Evolutionary conservation across 371 early-diverging fungal genomes (phyloP), one percentile per base, ranked within the genome.

Genomic region (Mucor velutinosus): DNA sequence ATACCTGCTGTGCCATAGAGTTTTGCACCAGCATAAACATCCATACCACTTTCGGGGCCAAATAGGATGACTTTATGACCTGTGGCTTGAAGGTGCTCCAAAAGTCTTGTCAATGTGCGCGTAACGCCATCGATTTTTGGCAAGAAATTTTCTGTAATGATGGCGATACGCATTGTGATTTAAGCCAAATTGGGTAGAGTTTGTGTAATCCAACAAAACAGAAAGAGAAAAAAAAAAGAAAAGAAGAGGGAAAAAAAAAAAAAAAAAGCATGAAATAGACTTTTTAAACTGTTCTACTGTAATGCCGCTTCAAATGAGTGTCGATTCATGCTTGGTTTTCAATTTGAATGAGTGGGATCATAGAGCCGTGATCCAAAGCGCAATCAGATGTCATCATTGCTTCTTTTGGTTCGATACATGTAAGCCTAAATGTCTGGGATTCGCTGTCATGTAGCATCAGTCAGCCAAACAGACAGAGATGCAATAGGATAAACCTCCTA

Each of bases 71-170:
- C 84, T 49, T 78, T 59, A 56, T 84, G 84, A 0, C 70, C 74
- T 27, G 58, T 67, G 1, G 39, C 57, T 62, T 74, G 60, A 4
- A 84, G 62, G 61, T 84, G 80, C 58, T 84, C 82, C 0, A 84
- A 67, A 12, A 84, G 51, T 0, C 76, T 64, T 17, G 76, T 73
- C 21, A 81, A 57, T 35, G 84, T 84, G 19, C 82, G 72, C 21
- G 84, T 84, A 12, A 81, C 84, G 10, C 84, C 84, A 62, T 84
- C 84, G 15, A 84, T 79, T 70, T 84, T 84, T 23, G 84, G 84
- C 30, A 81, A 60, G 35, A 80, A 84, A 56, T 84, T 81, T 35
- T 84, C 82, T 2, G 84, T 84, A 51, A 81, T 72, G 29, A 84
- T 77, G 37, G 82, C 81, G 56, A 84, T 76, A n/a, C 75, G 72